Evolutionary conservation across 164 flowering plant species (phyloP).

Genomic region (Nelumbo lutea): DNA sequence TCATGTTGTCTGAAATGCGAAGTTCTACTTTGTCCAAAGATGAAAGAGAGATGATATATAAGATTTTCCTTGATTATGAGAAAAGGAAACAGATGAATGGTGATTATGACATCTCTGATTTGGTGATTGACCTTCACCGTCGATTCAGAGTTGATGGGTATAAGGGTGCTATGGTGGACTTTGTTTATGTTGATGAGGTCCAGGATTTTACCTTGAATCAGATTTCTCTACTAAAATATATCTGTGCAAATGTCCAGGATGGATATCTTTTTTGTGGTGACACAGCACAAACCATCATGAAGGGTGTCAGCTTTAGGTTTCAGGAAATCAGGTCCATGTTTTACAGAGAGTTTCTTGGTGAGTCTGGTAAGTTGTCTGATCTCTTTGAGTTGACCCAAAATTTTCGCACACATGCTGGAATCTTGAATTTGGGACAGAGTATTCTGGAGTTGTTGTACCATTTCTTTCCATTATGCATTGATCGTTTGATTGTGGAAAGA

Average conservation of each 20-base stretch:
- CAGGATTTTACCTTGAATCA: conserved; percentile 85
- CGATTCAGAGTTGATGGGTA: conserved; percentile 35
- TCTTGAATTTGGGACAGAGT: conserved; percentile 65
- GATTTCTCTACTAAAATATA: conserved; percentile 57
- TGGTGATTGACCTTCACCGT: conserved; percentile 59
- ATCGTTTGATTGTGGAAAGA: conserved; percentile 53
- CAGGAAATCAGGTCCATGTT: conserved; percentile 36
- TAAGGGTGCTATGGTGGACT: conserved; percentile 50
- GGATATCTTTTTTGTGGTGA: conserved; percentile 82
- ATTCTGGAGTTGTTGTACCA: conserved; percentile 51
- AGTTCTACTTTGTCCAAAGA: conserved; percentile 35
- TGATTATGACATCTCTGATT: conserved; percentile 71
- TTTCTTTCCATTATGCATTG: conserved; percentile 57
- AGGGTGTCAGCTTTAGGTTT: conserved; percentile 56
- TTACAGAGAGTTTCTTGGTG: not conserved
- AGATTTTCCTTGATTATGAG: conserved; percentile 57
- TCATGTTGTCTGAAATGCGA: conserved; percentile 39
- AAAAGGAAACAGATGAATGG: conserved; percentile 45
- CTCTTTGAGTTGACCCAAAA: conserved; percentile 55
- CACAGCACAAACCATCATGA: conserved; percentile 79
- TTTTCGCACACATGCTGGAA: conserved; percentile 74
- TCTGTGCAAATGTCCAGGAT: conserved; percentile 56
- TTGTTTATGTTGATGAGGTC: conserved; percentile 80
- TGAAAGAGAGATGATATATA: conserved; percentile 46
- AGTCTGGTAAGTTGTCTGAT: conserved; percentile 18